Evolutionary conservation across 164 flowering plant species (phyloP), one percentile per base, ranked within the genome.

Genomic region (Warburgia ugandensis): DNA sequence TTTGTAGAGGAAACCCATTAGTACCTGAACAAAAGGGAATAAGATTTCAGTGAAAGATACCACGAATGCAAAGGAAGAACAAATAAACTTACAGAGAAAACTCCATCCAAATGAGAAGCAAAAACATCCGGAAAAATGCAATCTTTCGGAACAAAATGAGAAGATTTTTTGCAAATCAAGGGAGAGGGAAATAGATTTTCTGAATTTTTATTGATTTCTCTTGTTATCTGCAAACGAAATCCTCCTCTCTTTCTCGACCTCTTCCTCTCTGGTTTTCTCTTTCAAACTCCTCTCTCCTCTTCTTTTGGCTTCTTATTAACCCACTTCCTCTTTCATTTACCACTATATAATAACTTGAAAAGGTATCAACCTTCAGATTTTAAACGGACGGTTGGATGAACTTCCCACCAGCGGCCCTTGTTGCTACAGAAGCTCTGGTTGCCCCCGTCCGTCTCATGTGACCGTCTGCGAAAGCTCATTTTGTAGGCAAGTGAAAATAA

Each of bases 311-410:
- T 22, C 21, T 43, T 22, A 12, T 35, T 35, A 13, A 35, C 12
- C n/a, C 38, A 12, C 38, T 35, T 16, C n/a, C n/a, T 10, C 38
- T 16, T 16, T 16, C 38, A 35, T 35, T 16, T 35, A 5, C 38
- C 26, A 21, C 14, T 42, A 21, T 22, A 7, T 42, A 21, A 21
- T 42, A 21, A 42, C 13, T 25, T 0, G 23, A 19, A 21, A 38
- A 13, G 10, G 14, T 21, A 28, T 7, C n/a, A 17, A 29, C 50
- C 48, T 2, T 30, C 10, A 2, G 58, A 50, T 56, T 6, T 39
- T 5, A 30, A 32, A 56, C 43, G 55, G 58, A 66, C 49, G 70
- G 62, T 35, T 55, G 30, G 66, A 66, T 66, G 50, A n/a, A 30
- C 29, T 52, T 42, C 55, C 59, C 49, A n/a, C 35, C 45, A 42